These are phyloP conservation scores for Patellaria atrata DNA, from an alignment of 495 filamentous ascomycete genomes.

Conservation along the genomic window DNA sequence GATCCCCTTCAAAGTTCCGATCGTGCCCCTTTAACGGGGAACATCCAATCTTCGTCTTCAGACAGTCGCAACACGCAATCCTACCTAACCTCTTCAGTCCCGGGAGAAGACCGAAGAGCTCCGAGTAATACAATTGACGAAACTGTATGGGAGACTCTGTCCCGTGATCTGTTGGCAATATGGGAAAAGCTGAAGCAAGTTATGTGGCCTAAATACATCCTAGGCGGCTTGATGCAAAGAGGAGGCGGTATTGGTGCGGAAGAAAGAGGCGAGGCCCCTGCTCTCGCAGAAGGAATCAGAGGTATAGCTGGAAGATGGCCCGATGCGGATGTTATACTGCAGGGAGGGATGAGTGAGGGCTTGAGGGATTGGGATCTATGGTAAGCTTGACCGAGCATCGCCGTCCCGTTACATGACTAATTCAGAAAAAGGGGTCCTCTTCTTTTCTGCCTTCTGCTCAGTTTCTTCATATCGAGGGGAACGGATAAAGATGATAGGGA, in stretches of 20 bases:
- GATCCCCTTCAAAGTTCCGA: conserved; percentile 65
- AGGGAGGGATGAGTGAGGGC: conserved; percentile 73
- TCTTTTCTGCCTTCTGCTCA: conserved; percentile 79
- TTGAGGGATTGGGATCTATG: conserved; percentile 95
- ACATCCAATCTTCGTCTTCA: conserved; percentile 47
- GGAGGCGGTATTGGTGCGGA: conserved; percentile 58
- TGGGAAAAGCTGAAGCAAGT: conserved; percentile 98
- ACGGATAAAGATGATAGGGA: conserved; percentile 64
- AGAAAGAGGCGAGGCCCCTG: conserved; percentile 47
- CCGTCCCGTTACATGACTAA: no score
- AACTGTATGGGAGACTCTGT: conserved; percentile 86
- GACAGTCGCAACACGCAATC: conserved; percentile 34
- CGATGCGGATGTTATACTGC: conserved; percentile 53
- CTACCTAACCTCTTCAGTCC: conserved; percentile 77
- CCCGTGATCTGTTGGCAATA: conserved; percentile 77
- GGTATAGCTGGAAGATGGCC: conserved; percentile 53
- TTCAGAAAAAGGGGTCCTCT: conserved; percentile 54
- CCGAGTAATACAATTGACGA: conserved; percentile 93
- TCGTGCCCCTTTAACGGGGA: conserved; percentile 64
- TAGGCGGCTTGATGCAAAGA: conserved; percentile 51
- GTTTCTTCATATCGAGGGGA: conserved; percentile 66
- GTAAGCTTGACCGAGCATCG: conserved; percentile 34
- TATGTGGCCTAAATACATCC: conserved; percentile 89
- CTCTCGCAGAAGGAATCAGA: conserved; percentile 51
- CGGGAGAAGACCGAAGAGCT: conserved; percentile 88